phyloP scores from a whole-genome alignment of 2,329 filamentous ascomycete species.

The Botrytis medusae region DNA sequence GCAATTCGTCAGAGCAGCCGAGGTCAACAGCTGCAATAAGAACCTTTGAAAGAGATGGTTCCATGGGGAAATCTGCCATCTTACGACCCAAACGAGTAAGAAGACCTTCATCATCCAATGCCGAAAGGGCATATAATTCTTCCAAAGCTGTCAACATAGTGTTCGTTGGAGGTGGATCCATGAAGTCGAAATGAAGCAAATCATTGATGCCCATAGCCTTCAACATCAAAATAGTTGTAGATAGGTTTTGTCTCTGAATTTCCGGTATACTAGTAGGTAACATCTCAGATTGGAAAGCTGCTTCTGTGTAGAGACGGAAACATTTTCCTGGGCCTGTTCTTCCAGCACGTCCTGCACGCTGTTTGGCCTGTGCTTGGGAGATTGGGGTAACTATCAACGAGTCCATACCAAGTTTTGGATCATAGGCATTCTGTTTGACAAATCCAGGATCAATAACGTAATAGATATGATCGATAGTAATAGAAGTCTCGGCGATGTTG shows the following conservation, averaged over 20 bases:
- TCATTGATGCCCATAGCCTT: constrained; percentile 99
- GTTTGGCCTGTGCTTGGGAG: constrained; percentile 93
- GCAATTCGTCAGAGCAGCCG: constrained; percentile 87
- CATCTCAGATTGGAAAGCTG: constrained; percentile 96
- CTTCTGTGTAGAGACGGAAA: constrained; percentile 92
- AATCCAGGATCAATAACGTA: constrained; percentile 97
- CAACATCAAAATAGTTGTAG: constrained; percentile 91
- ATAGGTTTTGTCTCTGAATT: constrained; percentile 91
- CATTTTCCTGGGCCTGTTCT: constrained; percentile 95
- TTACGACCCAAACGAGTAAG: constrained; percentile 88
- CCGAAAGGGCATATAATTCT: constrained; percentile 88
- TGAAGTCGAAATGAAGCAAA: constrained; percentile 94
- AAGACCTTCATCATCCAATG: constrained; percentile 91
- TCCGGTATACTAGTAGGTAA: constrained; percentile 93
- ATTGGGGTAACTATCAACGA: constrained; percentile 94
- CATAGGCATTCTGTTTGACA: constrained; percentile 96
- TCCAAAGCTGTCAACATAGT: constrained; percentile 97
- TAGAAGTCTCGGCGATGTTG: constrained; percentile 96
- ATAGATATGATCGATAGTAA: constrained; percentile 97
- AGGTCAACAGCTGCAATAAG: constrained; percentile 86
- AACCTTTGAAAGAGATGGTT: constrained; percentile 85
- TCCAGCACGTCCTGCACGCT: constrained; percentile 87
- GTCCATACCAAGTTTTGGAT: constrained; percentile 97
- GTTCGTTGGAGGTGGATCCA: constrained; percentile 96
- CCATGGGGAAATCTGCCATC: constrained; percentile 99